phyloP scores from a whole-genome alignment of 2,329 filamentous ascomycete genomes.

The Gyromitra esculenta region DNA sequence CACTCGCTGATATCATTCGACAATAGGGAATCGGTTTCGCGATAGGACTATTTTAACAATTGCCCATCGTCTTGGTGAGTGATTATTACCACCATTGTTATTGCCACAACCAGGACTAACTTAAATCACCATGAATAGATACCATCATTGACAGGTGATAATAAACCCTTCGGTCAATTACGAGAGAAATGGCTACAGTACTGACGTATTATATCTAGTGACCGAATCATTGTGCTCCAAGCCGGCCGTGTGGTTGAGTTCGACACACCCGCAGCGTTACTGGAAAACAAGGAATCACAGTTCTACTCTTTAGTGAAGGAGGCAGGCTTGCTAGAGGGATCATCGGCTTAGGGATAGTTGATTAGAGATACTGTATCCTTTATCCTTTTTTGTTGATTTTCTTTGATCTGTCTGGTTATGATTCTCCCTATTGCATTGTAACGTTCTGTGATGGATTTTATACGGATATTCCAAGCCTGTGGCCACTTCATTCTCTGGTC shows the following conservation, averaged over 20 bases:
- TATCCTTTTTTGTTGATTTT: constrained; percentile 17
- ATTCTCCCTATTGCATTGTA: background rate
- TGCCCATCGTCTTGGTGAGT: constrained; percentile 83
- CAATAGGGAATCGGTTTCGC: constrained; percentile 69
- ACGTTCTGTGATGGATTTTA: constrained; percentile 9
- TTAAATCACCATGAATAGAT: constrained; percentile 61
- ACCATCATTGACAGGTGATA: constrained; percentile 78
- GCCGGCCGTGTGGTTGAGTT: constrained; percentile 91
- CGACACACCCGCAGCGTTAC: constrained; percentile 81
- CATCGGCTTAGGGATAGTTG: constrained; percentile 11
- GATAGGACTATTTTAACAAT: constrained; percentile 98
- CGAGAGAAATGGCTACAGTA: constrained; percentile 24
- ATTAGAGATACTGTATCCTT: background rate
- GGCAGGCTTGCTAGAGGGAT: constrained; percentile 71
- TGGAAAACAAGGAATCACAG: constrained; percentile 74
- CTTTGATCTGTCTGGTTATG: background rate
- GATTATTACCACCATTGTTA: constrained; percentile 25
- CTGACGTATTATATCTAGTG: constrained; percentile 62
- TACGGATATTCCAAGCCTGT: constrained; percentile 8
- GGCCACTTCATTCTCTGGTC: background rate
- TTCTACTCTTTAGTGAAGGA: constrained; percentile 94
- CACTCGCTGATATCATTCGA: constrained; percentile 67
- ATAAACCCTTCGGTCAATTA: background rate
- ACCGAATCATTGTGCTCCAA: constrained; percentile 93
- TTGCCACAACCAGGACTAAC: constrained; percentile 33